A percentile compares a stretch with the other conserved stretches of the same genome.
Conservation (phyloP, 1,139 yeast species). For the Debaryomyces robertsiae region DNA sequence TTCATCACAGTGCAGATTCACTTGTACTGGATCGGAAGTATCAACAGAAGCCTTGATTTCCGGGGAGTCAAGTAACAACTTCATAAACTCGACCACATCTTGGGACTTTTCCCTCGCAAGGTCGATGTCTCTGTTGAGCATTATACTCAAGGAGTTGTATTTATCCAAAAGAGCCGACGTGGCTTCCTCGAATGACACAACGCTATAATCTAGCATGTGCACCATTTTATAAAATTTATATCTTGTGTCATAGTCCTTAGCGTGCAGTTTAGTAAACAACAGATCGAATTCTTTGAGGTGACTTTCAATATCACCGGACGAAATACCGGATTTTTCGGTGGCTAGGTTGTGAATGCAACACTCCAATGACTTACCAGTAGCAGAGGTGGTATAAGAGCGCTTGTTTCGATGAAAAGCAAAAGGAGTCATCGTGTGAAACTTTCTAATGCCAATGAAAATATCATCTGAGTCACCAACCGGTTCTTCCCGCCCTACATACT, state of each 20-base stretch:
- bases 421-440: constrained; percentile 40
- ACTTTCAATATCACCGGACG: constrained; percentile 13
- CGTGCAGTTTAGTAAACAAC: constrained; percentile 22
- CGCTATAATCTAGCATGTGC: constrained; percentile 37
- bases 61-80: constrained; percentile 38
- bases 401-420: constrained; percentile 13
- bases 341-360: constrained; percentile 2
- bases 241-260: constrained; percentile 35
- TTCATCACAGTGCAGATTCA: constrained; percentile 13
- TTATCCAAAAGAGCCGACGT: constrained; percentile 30
- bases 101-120: constrained; percentile 22
- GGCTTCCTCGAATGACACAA: constrained; percentile 29
- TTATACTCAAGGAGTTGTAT: constrained; percentile 25
- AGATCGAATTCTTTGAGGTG: constrained; percentile 21
- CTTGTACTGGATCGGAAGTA: constrained; percentile 6
- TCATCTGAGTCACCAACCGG: constrained; percentile 33
- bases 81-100: constrained; percentile 36
- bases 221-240: constrained; percentile 40
- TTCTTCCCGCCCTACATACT: constrained; percentile 6
- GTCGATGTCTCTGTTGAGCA: constrained; percentile 16
- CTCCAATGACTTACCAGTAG: background rate
- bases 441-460: constrained; percentile 51
- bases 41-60: constrained; percentile 19
- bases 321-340: constrained; percentile 13
- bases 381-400: constrained; percentile 1